Evolutionary conservation across 306 rosid species (phyloP).

Genomic region (Vigna angularis): DNA sequence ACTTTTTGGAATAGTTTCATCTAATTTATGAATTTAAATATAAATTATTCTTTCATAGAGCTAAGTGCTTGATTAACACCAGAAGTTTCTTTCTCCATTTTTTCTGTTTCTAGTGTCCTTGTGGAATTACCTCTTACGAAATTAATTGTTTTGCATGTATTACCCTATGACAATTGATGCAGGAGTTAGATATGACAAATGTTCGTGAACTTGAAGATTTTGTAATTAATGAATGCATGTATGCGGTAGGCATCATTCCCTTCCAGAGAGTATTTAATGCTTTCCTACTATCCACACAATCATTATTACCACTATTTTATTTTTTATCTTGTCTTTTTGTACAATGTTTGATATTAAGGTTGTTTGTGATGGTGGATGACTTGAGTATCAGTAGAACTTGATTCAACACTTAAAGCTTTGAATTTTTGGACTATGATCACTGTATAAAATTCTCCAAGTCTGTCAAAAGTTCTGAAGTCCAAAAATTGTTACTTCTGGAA

Average conservation of each 20-base stretch:
- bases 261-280: slow-evolving; percentile 25
- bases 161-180: slow-evolving; percentile 94
- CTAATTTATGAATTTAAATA: neutral
- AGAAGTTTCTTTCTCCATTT: no score
- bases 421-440: slow-evolving; percentile 7
- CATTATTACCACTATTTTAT: neutral
- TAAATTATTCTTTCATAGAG: neutral
- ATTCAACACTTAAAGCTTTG: slow-evolving; percentile 4
- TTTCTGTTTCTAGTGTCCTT: no score
- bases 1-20: neutral
- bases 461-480: slow-evolving; percentile 33
- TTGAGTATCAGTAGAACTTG: neutral
- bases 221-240: slow-evolving; percentile 97
- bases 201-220: slow-evolving; percentile 94
- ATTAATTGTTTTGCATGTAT: no score
- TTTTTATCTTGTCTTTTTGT: neutral
- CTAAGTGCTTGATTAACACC: slow-evolving; percentile 5
- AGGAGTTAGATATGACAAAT: slow-evolving; percentile 89
- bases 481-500: slow-evolving; percentile 62
- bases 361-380: neutral
- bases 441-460: slow-evolving; percentile 6
- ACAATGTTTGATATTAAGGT: slow-evolving; percentile 1
- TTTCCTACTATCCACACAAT: slow-evolving; percentile 20
- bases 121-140: no score
- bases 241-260: slow-evolving; percentile 73